Conservation (phyloP, 495 filamentous ascomycete genomes). For the Neurospora tetrasperma region DNA sequence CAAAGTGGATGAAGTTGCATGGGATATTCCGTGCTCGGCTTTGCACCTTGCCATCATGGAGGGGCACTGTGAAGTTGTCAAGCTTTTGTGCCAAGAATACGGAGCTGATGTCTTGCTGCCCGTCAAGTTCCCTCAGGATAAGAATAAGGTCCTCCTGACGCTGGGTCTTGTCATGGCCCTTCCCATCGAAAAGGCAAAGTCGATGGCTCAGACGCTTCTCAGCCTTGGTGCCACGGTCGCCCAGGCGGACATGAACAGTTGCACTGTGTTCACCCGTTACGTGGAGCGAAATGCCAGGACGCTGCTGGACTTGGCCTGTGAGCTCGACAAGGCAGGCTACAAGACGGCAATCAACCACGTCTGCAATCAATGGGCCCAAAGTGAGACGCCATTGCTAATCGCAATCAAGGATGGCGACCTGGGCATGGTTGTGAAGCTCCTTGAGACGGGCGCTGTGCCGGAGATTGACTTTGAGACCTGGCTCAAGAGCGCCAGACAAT, state of each 20-base stretch:
- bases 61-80: conserved; percentile 56
- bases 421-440: conserved; percentile 28
- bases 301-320: conserved; percentile 47
- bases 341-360: conserved; percentile 56
- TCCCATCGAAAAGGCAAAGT: conserved; percentile 45
- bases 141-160: conserved; percentile 48
- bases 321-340: conserved; percentile 50
- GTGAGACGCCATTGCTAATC: conserved; percentile 27
- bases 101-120: conserved; percentile 65
- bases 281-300: conserved; percentile 39
- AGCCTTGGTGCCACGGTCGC: conserved; percentile 59
- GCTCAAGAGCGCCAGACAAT: conserved; percentile 29
- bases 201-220: conserved; percentile 53
- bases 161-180: conserved; percentile 51
- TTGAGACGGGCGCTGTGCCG: conserved; percentile 29
- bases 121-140: conserved; percentile 45
- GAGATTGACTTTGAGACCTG: conserved; percentile 36
- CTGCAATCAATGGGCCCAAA: conserved; percentile 16
- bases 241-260: conserved; percentile 52
- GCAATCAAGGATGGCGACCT: conserved; percentile 25
- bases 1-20: conserved; percentile 62
- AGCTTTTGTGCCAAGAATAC: conserved; percentile 58
- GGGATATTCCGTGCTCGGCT: conserved; percentile 62
- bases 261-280: conserved; percentile 49
- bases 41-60: conserved; percentile 68